Conservation (phyloP, 208 protist genomes). For the Trypanosoma grayi region DNA sequence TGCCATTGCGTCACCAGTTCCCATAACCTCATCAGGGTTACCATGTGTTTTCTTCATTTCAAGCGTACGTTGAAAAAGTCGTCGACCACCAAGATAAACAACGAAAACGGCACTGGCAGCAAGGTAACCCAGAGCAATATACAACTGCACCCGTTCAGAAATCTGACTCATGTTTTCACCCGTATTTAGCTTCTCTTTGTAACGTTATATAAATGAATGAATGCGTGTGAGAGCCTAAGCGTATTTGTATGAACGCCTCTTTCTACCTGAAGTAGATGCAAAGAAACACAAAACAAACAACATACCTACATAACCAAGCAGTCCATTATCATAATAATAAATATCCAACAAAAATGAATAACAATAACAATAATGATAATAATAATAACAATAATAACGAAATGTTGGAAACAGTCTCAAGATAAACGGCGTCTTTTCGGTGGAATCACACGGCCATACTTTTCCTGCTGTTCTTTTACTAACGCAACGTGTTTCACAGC, state of each 20-base stretch:
- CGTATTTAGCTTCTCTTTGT: background rate
- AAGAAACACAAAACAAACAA: too few relatives aligned
- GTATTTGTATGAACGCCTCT: too few relatives aligned
- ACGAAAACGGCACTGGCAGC: slow-evolving; percentile 39
- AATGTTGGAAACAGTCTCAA: slow-evolving; percentile 10
- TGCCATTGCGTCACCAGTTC: slow-evolving; percentile 51
- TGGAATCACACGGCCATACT: slow-evolving; percentile 61
- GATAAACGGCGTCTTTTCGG: slow-evolving; percentile 28
- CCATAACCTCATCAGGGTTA: slow-evolving; percentile 32
- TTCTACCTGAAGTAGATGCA: too few relatives aligned
- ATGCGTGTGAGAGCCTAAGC: too few relatives aligned
- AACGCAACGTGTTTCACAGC: slow-evolving; percentile 40
- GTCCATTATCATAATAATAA: background rate
- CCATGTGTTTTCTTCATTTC: slow-evolving; percentile 29
- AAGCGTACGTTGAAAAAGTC: slow-evolving; percentile 31
- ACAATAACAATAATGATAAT: slow-evolving; percentile 1
- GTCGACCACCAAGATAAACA: slow-evolving; percentile 38
- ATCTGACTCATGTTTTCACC: background rate
- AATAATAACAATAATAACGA: background rate
- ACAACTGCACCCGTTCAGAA: slow-evolving; percentile 39
- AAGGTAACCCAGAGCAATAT: slow-evolving; percentile 51
- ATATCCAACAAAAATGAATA: slow-evolving; percentile 16
- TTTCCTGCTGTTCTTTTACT: slow-evolving; percentile 50
- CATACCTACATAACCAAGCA: too few relatives aligned
- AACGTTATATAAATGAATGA: too few relatives aligned